phyloP scores from a whole-genome alignment of 768 basidiomycete genomes.

The Postia placenta region DNA sequence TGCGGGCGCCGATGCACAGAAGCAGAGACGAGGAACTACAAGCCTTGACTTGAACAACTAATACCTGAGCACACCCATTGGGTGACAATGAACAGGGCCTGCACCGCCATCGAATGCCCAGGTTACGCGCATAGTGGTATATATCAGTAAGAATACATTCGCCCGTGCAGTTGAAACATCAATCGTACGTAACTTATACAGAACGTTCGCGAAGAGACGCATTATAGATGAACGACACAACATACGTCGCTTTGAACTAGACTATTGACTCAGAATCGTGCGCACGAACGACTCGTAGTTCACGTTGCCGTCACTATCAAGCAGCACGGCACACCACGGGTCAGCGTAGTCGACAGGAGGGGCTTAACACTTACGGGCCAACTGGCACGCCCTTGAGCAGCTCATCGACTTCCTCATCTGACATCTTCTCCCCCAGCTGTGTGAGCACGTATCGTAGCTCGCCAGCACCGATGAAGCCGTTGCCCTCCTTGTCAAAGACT shows the following conservation, averaged over 20 bases:
- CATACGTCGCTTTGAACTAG: neutral
- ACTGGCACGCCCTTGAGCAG: slow-evolving; percentile 94
- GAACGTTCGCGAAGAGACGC: neutral
- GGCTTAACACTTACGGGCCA: slow-evolving; percentile 54
- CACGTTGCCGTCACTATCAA: slow-evolving; percentile 83
- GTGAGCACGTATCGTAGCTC: slow-evolving; percentile 81
- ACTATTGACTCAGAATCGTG: slow-evolving; percentile 82
- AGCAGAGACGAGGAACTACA: no score
- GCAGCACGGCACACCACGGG: neutral
- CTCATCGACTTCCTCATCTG: slow-evolving; percentile 97
- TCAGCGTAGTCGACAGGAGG: neutral
- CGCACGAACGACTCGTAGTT: slow-evolving; percentile 97
- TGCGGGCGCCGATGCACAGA: no score
- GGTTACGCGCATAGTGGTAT: no score
- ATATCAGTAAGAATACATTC: slow-evolving; percentile 1
- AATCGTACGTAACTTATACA: neutral
- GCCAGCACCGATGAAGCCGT: slow-evolving; percentile 87
- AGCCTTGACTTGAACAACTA: no score
- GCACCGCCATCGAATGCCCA: no score
- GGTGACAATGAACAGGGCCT: no score
- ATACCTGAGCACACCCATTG: no score
- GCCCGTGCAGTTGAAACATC: neutral
- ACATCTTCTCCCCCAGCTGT: slow-evolving; percentile 97
- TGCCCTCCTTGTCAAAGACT: slow-evolving; percentile 95
- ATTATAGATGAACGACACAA: neutral